Evolutionary conservation across 176 grass and related monocot species (phyloP).

Genomic region (Zizania latifolia): DNA sequence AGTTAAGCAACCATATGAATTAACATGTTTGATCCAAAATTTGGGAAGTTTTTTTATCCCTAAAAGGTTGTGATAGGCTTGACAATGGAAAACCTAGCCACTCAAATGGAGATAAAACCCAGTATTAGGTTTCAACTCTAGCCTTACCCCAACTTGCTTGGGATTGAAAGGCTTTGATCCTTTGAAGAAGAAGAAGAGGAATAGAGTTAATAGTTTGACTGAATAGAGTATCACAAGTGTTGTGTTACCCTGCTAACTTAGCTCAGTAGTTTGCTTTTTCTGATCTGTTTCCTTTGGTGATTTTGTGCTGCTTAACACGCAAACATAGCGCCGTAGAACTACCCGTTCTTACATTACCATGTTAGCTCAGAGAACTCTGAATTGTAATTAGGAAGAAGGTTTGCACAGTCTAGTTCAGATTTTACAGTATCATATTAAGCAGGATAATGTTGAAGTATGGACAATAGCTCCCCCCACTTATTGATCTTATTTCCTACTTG

Average conservation of each 20-base stretch:
- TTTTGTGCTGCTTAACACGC: background rate
- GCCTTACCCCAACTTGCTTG: too few species aligned
- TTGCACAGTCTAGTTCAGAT: background rate
- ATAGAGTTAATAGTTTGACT: background rate
- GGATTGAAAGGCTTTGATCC: too few species aligned
- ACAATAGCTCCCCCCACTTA: background rate
- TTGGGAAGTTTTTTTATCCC: background rate
- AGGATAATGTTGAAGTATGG: background rate
- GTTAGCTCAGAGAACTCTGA: background rate
- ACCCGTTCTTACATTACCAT: constrained; percentile 1
- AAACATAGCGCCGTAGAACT: background rate
- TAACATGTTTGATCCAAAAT: background rate
- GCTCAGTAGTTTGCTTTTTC: background rate
- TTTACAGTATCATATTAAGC: background rate
- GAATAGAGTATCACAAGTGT: background rate
- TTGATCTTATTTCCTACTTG: background rate
- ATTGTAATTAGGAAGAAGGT: background rate
- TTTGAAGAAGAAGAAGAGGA: too few species aligned
- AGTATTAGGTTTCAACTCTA: too few species aligned
- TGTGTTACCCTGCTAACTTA: background rate
- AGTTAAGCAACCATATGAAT: background rate
- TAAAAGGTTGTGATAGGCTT: too few species aligned
- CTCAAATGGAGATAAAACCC: too few species aligned
- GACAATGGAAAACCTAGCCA: too few species aligned
- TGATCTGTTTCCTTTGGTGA: background rate